Evolutionary conservation across 108 stramenopile genomes (phyloP).

Genomic region (Hondaea fermentalgiana): DNA sequence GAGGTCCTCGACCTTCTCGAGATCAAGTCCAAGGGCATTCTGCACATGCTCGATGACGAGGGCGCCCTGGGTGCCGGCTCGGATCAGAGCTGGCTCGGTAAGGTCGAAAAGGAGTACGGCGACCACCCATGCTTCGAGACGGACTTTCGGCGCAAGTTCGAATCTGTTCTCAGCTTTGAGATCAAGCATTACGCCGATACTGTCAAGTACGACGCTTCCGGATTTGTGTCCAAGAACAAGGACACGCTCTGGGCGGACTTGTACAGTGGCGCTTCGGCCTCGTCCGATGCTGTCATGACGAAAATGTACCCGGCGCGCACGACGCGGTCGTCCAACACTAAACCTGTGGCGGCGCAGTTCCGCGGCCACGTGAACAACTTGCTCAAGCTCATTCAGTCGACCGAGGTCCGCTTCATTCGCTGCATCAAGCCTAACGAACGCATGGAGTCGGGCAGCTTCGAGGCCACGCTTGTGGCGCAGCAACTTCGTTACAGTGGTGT

Average conservation of each 20-base stretch:
- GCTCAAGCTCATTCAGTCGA: constrained; percentile 54
- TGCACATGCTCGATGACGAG: constrained; percentile 13
- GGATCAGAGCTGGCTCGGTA: neutral
- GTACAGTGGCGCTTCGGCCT: constrained; percentile 27
- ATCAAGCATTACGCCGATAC: constrained; percentile 73
- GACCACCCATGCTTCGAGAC: neutral
- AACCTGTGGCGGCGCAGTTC: constrained; percentile 4
- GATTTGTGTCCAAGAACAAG: constrained; percentile 62
- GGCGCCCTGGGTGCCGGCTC: neutral
- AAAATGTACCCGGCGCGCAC: neutral
- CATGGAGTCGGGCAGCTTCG: constrained; percentile 59
- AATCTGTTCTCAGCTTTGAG: constrained; percentile 53
- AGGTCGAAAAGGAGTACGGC: neutral
- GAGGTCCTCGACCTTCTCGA: neutral
- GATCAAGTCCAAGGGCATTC: neutral
- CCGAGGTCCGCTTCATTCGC: constrained; percentile 48
- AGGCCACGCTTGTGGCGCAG: constrained; percentile 48
- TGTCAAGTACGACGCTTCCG: constrained; percentile 65
- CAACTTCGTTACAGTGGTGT: constrained; percentile 41
- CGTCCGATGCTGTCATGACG: neutral
- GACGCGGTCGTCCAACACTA: neutral
- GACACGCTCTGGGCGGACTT: constrained; percentile 66
- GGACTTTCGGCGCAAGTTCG: neutral
- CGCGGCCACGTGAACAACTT: constrained; percentile 56
- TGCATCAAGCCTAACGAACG: constrained; percentile 32